Conservation (phyloP, 352 stramenopile genomes). For the Globisporangium recalcitrans region DNA sequence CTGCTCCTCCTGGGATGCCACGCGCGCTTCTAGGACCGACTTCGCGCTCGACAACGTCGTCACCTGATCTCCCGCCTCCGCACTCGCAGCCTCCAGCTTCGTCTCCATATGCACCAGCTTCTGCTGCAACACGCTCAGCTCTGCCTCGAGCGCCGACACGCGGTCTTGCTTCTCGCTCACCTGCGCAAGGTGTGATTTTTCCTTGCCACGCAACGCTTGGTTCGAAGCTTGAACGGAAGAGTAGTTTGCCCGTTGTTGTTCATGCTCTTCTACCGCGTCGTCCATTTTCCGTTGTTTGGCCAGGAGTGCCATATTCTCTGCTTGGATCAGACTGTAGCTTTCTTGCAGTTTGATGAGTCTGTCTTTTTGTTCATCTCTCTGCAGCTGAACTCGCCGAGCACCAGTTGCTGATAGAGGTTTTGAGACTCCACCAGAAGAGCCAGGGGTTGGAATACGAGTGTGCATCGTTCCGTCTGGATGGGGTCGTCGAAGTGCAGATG, state of each 20-base stretch:
- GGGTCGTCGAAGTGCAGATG: neutral
- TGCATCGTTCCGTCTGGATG: neutral
- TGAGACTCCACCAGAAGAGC: neutral
- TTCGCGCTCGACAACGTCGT: constrained; percentile 19
- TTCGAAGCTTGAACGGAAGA: neutral
- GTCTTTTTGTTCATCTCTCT: constrained; percentile 1
- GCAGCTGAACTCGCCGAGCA: neutral
- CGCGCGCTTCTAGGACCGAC: neutral
- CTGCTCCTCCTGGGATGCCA: neutral
- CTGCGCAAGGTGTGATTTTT: neutral
- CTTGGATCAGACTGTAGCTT: constrained; percentile 2
- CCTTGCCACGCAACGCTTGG: neutral
- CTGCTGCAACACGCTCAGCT: constrained; percentile 9
- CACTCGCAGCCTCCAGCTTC: constrained; percentile 18
- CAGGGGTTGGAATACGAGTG: constrained; percentile 11
- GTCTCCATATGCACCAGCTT: constrained; percentile 12
- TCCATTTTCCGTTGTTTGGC: neutral
- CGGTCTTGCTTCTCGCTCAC: neutral
- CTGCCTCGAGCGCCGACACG: constrained; percentile 16
- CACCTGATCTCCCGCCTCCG: constrained; percentile 18
- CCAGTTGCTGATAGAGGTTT: neutral
- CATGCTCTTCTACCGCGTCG: neutral
- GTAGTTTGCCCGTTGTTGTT: too few relatives aligned
- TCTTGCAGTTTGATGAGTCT: constrained; percentile 8
- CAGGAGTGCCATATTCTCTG: constrained; percentile 2